These are phyloP conservation scores for Setaria italica DNA, from an alignment of 202 grass and related monocot species.

Conservation along the genomic window DNA sequence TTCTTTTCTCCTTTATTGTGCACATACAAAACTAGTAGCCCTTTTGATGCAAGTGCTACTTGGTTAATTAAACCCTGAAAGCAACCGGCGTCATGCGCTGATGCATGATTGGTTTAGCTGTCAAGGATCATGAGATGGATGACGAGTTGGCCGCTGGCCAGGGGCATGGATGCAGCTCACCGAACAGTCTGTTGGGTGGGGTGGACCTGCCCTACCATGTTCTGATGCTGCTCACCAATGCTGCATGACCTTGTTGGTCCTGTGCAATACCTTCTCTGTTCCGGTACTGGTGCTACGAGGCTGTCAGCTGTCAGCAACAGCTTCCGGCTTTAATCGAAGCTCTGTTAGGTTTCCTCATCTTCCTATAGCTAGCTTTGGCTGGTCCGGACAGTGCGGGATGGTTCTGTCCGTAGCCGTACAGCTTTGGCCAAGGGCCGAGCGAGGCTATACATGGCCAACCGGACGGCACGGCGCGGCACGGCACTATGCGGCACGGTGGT, in stretches of 20 bases:
- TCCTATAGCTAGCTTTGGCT: not conserved
- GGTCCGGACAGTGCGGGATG: not conserved
- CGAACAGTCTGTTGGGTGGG: constrained; percentile 55
- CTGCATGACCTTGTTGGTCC: constrained; percentile 12
- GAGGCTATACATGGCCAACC: too few relatives aligned
- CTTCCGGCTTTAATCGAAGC: not conserved
- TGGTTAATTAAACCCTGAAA: constrained; percentile 17
- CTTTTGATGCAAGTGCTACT: constrained; percentile 28
- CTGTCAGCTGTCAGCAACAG: constrained; percentile 23
- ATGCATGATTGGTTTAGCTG: constrained; percentile 54
- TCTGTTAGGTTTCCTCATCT: not conserved
- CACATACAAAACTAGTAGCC: not conserved
- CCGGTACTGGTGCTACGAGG: not conserved
- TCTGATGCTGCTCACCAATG: constrained; percentile 18
- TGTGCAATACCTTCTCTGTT: constrained; percentile 10
- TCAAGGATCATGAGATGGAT: constrained; percentile 34
- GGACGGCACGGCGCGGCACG: too few relatives aligned
- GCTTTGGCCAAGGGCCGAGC: not conserved
- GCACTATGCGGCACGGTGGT: too few relatives aligned
- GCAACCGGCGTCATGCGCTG: constrained; percentile 5
- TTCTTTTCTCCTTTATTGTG: not conserved
- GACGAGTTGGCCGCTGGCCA: constrained; percentile 28
- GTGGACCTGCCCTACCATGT: constrained; percentile 65
- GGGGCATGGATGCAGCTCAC: constrained; percentile 46
- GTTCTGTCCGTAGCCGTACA: not conserved